Base-by-base conservation (phyloP, 1,139 yeast species). In the Candida sp. region DNA sequence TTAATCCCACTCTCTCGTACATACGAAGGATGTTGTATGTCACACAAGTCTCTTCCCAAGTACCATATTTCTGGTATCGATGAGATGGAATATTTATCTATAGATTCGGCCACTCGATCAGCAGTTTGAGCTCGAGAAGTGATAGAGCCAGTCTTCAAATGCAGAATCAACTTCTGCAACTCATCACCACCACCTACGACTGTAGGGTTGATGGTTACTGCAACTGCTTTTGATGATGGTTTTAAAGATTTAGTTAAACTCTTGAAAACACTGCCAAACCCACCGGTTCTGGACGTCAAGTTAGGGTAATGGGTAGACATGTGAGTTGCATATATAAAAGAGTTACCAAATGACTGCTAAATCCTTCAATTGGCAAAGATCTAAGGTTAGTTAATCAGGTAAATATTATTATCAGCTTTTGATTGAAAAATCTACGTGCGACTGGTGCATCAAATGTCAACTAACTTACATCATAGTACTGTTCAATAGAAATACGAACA, bases 21-120 rank as follows among this genome's bases (percentile, higher is more conserved):
- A 2, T 68, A 54, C 4, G 36, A 15, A 11, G 41, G 41, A 9
- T 70, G 60, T 11, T 64, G 63, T 0, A 68, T 58, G 6, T 70
- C 69, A 41, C 86, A 72, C 61, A 85, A 65, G 45, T 77, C 81
- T 49, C 80, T 67, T 0, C 84, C 84, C 44, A 81, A 64, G 55
- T 84, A 81, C 97, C 97, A 88, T 3, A 87, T 73, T 52, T 86
- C 91, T 0, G 87, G 84, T 4, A 86, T 71, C 2, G 85, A 77
- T 0, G 84, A 73, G 2, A 82, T 73, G 6, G 84, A 70, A 43
- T 73, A 75, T 38, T 73, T 75, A 36, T 73, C 73, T 4, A 87
- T 61, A 1, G 81, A 70, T 4, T 73, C 75, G 4, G 77, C 66
- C 37, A 87, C 62, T 35, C 73, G 65, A 4, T 68, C 70, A 0